Evolutionary conservation across 129 eudicot species (phyloP).

Genomic region (Silybum marianum): DNA sequence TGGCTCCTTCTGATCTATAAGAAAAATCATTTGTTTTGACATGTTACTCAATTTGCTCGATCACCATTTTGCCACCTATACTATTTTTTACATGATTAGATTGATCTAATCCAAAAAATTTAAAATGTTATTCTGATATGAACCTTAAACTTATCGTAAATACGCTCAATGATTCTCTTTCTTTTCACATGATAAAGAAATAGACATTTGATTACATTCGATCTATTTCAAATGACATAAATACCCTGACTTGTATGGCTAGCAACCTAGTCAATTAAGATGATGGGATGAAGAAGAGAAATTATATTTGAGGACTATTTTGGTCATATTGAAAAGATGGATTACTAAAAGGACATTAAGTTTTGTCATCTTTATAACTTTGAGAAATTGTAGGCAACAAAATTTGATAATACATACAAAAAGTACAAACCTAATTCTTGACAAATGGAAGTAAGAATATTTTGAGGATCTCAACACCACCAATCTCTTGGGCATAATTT

Average conservation of each 20-base stretch:
- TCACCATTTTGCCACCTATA: neutral
- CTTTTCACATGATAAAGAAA: neutral
- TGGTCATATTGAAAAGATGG: conserved; percentile 16
- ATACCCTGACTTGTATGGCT: neutral
- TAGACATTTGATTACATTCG: neutral
- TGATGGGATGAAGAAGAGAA: neutral
- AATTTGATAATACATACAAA: conserved; percentile 9
- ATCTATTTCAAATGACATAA: conserved; percentile 8
- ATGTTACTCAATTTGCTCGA: neutral
- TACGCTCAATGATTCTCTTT: neutral
- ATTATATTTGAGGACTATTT: conserved; percentile 3
- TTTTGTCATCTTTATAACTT: neutral
- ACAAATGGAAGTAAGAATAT: conserved; percentile 15
- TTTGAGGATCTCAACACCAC: conserved; percentile 18
- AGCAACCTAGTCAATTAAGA: neutral
- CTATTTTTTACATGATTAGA: neutral
- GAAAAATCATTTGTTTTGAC: neutral
- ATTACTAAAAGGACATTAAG: neutral
- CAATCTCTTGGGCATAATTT: conserved; percentile 25
- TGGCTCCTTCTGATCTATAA: neutral
- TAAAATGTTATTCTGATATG: neutral
- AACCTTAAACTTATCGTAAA: neutral
- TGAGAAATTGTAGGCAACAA: conserved; percentile 12
- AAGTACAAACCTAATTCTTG: conserved; percentile 38
- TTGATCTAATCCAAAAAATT: neutral